Percentiles rank a stretch among this genome's conserved stretches.
These are phyloP conservation scores for Graphilbum fragrans DNA, from an alignment of 2,329 filamentous ascomycete species.

Conservation along the genomic window DNA sequence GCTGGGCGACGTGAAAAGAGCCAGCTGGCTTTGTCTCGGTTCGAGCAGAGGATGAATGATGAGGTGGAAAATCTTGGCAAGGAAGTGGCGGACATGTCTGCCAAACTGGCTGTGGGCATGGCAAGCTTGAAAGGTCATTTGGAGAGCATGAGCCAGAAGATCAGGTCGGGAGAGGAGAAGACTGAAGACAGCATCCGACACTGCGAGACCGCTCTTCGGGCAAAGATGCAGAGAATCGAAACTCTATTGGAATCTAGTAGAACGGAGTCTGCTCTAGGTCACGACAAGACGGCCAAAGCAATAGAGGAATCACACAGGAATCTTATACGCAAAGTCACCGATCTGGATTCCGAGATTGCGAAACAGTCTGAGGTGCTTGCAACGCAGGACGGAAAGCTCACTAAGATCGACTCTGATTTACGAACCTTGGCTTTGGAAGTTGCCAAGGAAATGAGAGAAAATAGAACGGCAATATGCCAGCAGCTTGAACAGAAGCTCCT, in stretches of 20 bases:
- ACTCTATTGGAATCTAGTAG: slow-evolving; percentile 3
- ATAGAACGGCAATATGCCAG: no score
- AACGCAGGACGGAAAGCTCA: no score
- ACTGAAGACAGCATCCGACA: slow-evolving; percentile 1
- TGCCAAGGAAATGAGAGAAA: no score
- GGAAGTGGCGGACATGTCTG: slow-evolving; percentile 7
- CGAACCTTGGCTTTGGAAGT: no score
- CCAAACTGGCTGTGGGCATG: slow-evolving; percentile 5
- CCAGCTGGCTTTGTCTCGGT: slow-evolving; percentile 5
- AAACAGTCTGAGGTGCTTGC: no score
- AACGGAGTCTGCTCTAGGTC: slow-evolving; percentile 2
- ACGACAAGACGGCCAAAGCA: neutral
- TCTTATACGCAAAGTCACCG: no score
- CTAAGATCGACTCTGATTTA: no score
- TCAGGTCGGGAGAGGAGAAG: neutral
- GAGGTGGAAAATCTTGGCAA: slow-evolving; percentile 7
- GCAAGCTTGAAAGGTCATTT: slow-evolving; percentile 1
- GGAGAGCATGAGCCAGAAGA: slow-evolving; percentile 1
- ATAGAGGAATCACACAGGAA: slow-evolving; percentile 1
- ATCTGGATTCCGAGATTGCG: no score
- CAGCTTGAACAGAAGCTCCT: no score
- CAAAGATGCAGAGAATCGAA: slow-evolving; percentile 3
- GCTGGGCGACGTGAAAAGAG: slow-evolving; percentile 2
- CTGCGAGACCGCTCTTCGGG: slow-evolving; percentile 3
- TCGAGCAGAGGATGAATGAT: slow-evolving; percentile 9